Evolutionary conservation across 2,329 filamentous ascomycete genomes (phyloP), one percentile per base, ranked within the genome.

Genomic region (Pezizomycotina sp.): DNA sequence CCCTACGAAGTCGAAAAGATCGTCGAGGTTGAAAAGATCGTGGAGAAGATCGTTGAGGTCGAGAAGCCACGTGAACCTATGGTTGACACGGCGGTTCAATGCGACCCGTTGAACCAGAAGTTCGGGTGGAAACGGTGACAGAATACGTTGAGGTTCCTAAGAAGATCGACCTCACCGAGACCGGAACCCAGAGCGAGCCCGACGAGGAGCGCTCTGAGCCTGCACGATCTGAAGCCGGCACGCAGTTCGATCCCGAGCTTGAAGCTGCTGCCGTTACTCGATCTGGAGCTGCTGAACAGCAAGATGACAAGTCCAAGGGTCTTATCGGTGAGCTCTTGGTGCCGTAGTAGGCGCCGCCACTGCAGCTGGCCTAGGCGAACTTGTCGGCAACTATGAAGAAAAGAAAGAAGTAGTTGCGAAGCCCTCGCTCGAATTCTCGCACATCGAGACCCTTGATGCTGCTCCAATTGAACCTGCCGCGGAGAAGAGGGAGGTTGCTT

Each of bases 31-130:
- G 35, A 42, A 15, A 41, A 36, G 20, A 24, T 28, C 26, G 12
- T 33, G 8, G 31, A 38, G 15, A 41, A 36, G 24, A 41, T 41
- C 22, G 27, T 48, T 9, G 40, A 42, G 13, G 23, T 46, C 20
- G 42, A 46, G 21, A 45, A 43, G 23, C n/a, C n/a, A n/a, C n/a
- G n/a, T n/a, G n/a, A n/a, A n/a, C n/a, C n/a, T n/a, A n/a, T n/a
- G n/a, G n/a, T n/a, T n/a, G n/a, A n/a, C n/a, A n/a, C n/a, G n/a
- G n/a, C n/a, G n/a, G n/a, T n/a, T n/a, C n/a, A n/a, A n/a, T n/a
- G n/a, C n/a, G n/a, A n/a, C n/a, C 27, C 15, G 29, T 31, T 10
- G 29, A 31, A 18, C 18, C 21, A 33, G 21, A 24, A 12, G 22
- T 24, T 24, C 22, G 8, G 22, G 24, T 34, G 13, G 35, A 40